These are phyloP conservation scores for Ichthyophthirius multifiliis DNA, from an alignment of 169 alveolate genomes.

Conservation along the genomic window DNA sequence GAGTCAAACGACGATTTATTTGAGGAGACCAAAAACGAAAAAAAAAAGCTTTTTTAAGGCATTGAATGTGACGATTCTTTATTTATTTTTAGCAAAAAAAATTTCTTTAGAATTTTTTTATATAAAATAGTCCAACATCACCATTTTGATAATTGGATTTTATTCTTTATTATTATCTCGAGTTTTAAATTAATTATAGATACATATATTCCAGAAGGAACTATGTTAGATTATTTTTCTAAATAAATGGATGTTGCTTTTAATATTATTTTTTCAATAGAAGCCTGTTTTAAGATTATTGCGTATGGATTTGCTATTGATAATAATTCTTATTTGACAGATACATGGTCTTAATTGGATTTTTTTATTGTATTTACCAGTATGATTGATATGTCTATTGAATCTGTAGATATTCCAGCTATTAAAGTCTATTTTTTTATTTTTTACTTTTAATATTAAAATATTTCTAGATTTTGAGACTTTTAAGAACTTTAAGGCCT, in stretches of 20 bases:
- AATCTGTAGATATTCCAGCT: conserved; percentile 39
- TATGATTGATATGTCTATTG: conserved; percentile 68
- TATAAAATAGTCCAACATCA: conserved; percentile 41
- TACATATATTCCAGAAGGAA: conserved; percentile 63
- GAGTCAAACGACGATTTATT: conserved; percentile 22
- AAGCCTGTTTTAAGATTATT: conserved; percentile 58
- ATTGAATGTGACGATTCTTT: conserved; percentile 37
- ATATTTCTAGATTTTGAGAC: conserved; percentile 53
- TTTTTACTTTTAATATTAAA: too few species aligned
- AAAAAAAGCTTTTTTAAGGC: background rate
- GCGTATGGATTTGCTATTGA: conserved; percentile 79
- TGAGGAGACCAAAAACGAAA: conserved; percentile 17
- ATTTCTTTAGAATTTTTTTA: conserved; percentile 53
- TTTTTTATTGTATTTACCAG: conserved; percentile 75
- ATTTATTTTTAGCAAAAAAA: conserved; percentile 51
- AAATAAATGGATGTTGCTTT: conserved; percentile 60
- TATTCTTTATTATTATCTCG: conserved; percentile 61
- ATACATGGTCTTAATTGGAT: conserved; percentile 83
- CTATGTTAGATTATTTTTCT: background rate
- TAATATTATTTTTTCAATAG: conserved; percentile 64
- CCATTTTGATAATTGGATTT: conserved; percentile 62
- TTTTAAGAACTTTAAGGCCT: conserved; percentile 80
- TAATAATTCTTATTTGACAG: conserved; percentile 78
- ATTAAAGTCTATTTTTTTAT: conserved; percentile 10
- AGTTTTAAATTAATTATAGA: conserved; percentile 74